Percentiles rank a stretch among this genome's conserved stretches.
These are phyloP conservation scores for Penicillium desertorum DNA, from an alignment of 495 filamentous ascomycete genomes.

Conservation along the genomic window DNA sequence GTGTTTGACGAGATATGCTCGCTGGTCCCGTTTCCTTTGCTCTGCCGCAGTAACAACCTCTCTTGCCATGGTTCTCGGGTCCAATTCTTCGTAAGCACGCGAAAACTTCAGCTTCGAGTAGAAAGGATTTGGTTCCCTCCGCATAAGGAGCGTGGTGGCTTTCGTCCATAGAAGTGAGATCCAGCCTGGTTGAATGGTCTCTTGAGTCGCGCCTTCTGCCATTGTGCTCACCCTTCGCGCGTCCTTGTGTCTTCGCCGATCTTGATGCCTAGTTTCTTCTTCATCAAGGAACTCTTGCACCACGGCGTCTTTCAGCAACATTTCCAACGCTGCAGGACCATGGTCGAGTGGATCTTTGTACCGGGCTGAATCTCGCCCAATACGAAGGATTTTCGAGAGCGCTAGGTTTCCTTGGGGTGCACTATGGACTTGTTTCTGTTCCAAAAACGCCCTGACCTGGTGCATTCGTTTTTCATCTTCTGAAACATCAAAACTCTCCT, in stretches of 20 bases:
- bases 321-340: slow-evolving; percentile 83
- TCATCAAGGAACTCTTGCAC: slow-evolving; percentile 94
- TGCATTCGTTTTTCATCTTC: slow-evolving; percentile 97
- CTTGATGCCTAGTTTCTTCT: slow-evolving; percentile 37
- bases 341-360: slow-evolving; percentile 84
- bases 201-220: slow-evolving; percentile 28
- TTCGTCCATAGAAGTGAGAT: slow-evolving; percentile 59
- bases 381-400: slow-evolving; percentile 81
- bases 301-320: slow-evolving; percentile 93
- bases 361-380: slow-evolving; percentile 62
- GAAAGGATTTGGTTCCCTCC: slow-evolving; percentile 89
- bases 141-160: slow-evolving; percentile 50
- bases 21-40: slow-evolving; percentile 78
- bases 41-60: slow-evolving; percentile 84
- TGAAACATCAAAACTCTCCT: slow-evolving; percentile 99
- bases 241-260: slow-evolving; percentile 23
- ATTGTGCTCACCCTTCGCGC: slow-evolving; percentile 29
- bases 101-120: slow-evolving; percentile 79
- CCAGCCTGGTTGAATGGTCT: slow-evolving; percentile 50
- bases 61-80: slow-evolving; percentile 81
- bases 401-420: slow-evolving; percentile 70
- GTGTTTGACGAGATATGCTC: slow-evolving; percentile 83
- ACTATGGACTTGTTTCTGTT: slow-evolving; percentile 80
- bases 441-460: slow-evolving; percentile 90
- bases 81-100: slow-evolving; percentile 69